A percentile compares a stretch with the other conserved stretches of the same genome.
These are phyloP conservation scores for Blumeria graminis DNA, from an alignment of 2,329 filamentous ascomycete genomes.

Conservation along the genomic window DNA sequence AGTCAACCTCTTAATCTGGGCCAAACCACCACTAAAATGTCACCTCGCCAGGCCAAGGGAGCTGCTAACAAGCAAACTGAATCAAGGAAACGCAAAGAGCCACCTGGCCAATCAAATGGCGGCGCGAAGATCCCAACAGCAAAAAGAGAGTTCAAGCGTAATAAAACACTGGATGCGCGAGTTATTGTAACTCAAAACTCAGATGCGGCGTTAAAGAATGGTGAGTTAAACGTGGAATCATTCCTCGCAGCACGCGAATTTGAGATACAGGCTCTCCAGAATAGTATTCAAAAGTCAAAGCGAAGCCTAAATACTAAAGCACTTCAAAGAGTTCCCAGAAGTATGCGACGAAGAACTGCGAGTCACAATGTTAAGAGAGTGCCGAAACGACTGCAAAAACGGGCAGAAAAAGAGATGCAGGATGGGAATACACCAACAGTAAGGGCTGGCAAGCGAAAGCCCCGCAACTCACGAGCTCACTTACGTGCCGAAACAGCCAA, in stretches of 20 bases:
- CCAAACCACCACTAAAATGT: too few relatives aligned
- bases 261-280: constrained; percentile 67
- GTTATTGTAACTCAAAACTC: constrained; percentile 21
- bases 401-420: constrained; percentile 50
- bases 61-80: too few relatives aligned
- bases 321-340: constrained; percentile 75
- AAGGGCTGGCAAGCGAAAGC: constrained; percentile 36
- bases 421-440: constrained; percentile 81
- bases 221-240: constrained; percentile 61
- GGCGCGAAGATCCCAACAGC: background rate
- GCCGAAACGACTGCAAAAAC: constrained; percentile 46
- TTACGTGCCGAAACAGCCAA: constrained; percentile 56
- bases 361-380: constrained; percentile 89
- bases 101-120: background rate
- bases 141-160: constrained; percentile 15
- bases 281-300: constrained; percentile 57
- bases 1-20: too few relatives aligned
- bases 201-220: constrained; percentile 27
- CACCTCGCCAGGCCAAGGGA: too few relatives aligned
- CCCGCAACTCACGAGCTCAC: constrained; percentile 29
- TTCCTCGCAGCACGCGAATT: constrained; percentile 74
- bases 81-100: background rate
- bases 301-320: constrained; percentile 38
- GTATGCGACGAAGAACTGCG: constrained; percentile 64
- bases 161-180: constrained; percentile 20